phyloP scores from a whole-genome alignment of 2,329 filamentous ascomycete species.

The Pseudodiploospora longispora region DNA sequence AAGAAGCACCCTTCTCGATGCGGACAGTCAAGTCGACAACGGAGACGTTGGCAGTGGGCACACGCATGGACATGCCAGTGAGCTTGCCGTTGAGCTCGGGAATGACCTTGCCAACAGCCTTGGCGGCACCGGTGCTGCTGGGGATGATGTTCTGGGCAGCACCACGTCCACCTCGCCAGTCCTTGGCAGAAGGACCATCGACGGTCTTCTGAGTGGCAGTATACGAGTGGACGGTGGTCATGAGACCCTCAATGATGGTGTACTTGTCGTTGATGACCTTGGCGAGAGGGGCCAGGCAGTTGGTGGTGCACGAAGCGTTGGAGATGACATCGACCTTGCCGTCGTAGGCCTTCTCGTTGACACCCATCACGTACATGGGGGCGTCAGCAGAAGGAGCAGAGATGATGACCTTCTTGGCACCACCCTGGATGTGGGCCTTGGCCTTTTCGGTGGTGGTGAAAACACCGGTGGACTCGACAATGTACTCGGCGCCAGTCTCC shows the following conservation, averaged over 20 bases:
- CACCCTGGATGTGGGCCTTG: slow-evolving; percentile 85
- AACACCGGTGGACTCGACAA: slow-evolving; percentile 96
- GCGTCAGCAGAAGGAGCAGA: slow-evolving; percentile 89
- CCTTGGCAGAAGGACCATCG: slow-evolving; percentile 94
- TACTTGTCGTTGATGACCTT: slow-evolving; percentile 99
- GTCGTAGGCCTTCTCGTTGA: slow-evolving; percentile 94
- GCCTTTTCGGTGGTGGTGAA: slow-evolving; percentile 99
- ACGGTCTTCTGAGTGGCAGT: slow-evolving; percentile 99
- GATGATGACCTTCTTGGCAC: slow-evolving; percentile 97
- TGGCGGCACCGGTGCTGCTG: slow-evolving; percentile 96
- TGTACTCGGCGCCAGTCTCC: slow-evolving; percentile 81
- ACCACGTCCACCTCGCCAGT: slow-evolving; percentile 98
- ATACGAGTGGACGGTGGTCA: slow-evolving; percentile 99
- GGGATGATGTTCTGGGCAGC: slow-evolving; percentile 99
- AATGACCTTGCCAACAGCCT: slow-evolving; percentile 99
- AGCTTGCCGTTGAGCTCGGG: slow-evolving; percentile 98
- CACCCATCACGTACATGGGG: slow-evolving; percentile 99
- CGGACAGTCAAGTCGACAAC: slow-evolving; percentile 96
- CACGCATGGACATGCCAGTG: slow-evolving; percentile 99
- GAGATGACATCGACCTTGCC: slow-evolving; percentile 88
- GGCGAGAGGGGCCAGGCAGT: slow-evolving; percentile 98
- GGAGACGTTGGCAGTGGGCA: slow-evolving; percentile 96
- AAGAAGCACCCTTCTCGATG: slow-evolving; percentile 79
- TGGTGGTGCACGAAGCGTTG: slow-evolving; percentile 99
- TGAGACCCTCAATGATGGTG: slow-evolving; percentile 94